Base-by-base conservation (phyloP, 208 protist species). In the Trypanosomatidae sp. region DNA sequence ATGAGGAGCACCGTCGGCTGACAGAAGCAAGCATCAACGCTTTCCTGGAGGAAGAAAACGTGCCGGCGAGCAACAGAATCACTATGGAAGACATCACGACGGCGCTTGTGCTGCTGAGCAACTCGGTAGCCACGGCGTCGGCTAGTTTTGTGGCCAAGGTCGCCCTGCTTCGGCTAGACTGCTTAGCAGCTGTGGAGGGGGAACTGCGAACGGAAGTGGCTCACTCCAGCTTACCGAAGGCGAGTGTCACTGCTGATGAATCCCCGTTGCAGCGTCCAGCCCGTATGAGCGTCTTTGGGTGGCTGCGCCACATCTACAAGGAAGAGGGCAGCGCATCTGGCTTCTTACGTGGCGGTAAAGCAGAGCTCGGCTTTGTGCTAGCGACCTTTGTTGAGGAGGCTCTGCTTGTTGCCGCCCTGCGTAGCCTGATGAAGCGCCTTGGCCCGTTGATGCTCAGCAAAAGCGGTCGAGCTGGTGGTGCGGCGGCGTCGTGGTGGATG, bases 301-400 rank as follows among this genome's bases (percentile, higher is more conserved):
- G 76, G 69, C 25, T 53, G 6, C 52, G 55, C 19, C 76, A 80
- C 56, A 30, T 80, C 30, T 68, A 66, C 56, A 2, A 44, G 4
- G 76, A 80, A 41, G 76, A 72, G 33, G 55, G 53, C 22, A 36
- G 59, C 15, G 50, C 33, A 7, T 52, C 19, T 12, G 49, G 59
- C 6, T 70, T 76, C 49, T 65, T 81, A 52, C 77, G 71, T 33
- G 77, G 77, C n/a, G 77, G 66, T 28, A 73, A 58, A 62, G 71
- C 71, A 33, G 71, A 76, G 67, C 25, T 76, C 30, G 59, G 52
- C 59, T 81, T 81, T 50, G 46, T 60, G 53, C 66, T 76, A 15
- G 53, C 66, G 44, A 74, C 77, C 22, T 43, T 58, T 9, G 50
- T 60, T 2, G 71, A 76, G 67, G 67, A 77, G 25, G 44, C 53